These are phyloP conservation scores for Starmerella floricola DNA, from an alignment of 805 yeast species.

Conservation along the genomic window DNA sequence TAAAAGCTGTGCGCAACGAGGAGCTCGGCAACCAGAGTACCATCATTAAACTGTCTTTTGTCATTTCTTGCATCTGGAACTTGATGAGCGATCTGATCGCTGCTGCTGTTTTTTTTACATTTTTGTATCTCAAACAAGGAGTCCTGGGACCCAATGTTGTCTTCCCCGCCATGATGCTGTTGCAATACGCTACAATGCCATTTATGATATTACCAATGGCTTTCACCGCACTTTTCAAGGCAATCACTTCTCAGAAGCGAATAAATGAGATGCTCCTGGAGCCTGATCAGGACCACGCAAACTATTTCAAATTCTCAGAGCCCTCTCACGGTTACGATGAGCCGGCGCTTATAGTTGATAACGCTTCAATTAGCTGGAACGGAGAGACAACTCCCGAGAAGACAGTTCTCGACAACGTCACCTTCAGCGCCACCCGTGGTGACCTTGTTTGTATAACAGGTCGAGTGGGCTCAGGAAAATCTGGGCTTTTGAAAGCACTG, in stretches of 20 bases:
- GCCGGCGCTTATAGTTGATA: slow-evolving; percentile 31
- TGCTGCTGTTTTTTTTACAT: slow-evolving; percentile 78
- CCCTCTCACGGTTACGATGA: slow-evolving; percentile 55
- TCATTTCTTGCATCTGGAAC: slow-evolving; percentile 35
- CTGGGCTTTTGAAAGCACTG: slow-evolving; percentile 61
- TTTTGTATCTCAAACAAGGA: slow-evolving; percentile 45
- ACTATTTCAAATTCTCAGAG: slow-evolving; percentile 38
- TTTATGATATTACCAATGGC: slow-evolving; percentile 83
- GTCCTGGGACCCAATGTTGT: slow-evolving; percentile 82
- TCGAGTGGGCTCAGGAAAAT: slow-evolving; percentile 74
- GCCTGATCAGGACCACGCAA: slow-evolving; percentile 62
- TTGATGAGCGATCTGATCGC: slow-evolving; percentile 76
- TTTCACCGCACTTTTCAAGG: slow-evolving; percentile 69
- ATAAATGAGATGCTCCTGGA: slow-evolving; percentile 58
- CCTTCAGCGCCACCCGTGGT: slow-evolving; percentile 55
- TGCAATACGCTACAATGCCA: slow-evolving; percentile 74
- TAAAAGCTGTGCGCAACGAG: slow-evolving; percentile 58
- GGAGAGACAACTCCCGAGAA: slow-evolving; percentile 35
- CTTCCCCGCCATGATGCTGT: slow-evolving; percentile 45
- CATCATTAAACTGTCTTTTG: slow-evolving; percentile 47
- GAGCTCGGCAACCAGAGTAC: slow-evolving; percentile 60
- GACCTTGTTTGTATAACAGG: slow-evolving; percentile 74
- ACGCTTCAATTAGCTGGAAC: slow-evolving; percentile 41
- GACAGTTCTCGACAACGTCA: slow-evolving; percentile 33
- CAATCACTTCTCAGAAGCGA: slow-evolving; percentile 47